These are phyloP conservation scores for Marchantia paleacea DNA, from an alignment of 225 moss, liverwort and hornwort genomes.

Conservation along the genomic window DNA sequence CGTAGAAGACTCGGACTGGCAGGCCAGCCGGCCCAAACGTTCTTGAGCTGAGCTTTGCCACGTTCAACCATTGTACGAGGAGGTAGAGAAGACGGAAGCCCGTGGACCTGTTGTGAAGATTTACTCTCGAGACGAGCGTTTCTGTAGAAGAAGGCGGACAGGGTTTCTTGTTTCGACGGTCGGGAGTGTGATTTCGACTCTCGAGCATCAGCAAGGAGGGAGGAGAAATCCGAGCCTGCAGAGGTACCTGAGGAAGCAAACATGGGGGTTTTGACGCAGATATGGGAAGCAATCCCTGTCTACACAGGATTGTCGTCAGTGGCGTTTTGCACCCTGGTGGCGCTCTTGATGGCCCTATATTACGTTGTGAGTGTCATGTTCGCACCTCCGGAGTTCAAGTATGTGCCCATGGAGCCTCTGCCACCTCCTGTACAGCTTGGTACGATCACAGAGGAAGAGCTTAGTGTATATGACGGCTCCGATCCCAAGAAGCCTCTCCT, in stretches of 20 bases:
- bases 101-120: not conserved
- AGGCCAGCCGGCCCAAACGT: not conserved
- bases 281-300: conserved; percentile 44
- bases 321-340: conserved; percentile 44
- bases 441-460: conserved; percentile 39
- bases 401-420: conserved; percentile 42
- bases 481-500: conserved; percentile 46
- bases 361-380: conserved; percentile 38
- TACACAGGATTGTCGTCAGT: conserved; percentile 44
- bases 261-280: conserved; percentile 40
- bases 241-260: not conserved
- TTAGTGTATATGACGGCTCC: conserved; percentile 36
- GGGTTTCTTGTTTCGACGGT: not conserved
- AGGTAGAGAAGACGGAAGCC: not conserved
- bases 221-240: not conserved
- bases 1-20: not conserved
- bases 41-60: not conserved
- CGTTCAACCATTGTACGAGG: not conserved
- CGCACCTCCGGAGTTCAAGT: conserved; percentile 38
- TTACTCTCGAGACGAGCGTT: not conserved
- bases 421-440: conserved; percentile 47
- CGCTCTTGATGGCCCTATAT: conserved; percentile 41
- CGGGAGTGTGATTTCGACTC: not conserved
- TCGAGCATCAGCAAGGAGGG: not conserved
- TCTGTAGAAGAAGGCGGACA: not conserved